Percentiles rank a stretch among this genome's conserved stretches.
These are phyloP conservation scores for Ceratobasidium sp. DNA, from an alignment of 1,284 basidiomycete genomes.

Conservation along the genomic window DNA sequence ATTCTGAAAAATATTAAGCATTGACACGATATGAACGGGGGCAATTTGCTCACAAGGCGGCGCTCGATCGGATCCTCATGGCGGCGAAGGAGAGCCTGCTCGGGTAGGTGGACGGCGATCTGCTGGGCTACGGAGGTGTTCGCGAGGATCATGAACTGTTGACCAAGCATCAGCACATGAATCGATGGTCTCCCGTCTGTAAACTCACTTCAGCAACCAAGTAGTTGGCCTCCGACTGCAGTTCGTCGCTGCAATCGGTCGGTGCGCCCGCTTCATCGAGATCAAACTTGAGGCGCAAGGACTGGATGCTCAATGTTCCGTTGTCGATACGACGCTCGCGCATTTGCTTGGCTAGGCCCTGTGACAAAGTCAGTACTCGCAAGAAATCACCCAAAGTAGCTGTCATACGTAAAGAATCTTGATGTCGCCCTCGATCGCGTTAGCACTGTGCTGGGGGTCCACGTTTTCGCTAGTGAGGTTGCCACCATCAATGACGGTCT, in stretches of 20 bases:
- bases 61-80: slow-evolving; percentile 94
- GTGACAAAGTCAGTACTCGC: slow-evolving; percentile 34
- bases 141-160: slow-evolving; percentile 90
- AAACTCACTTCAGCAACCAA: slow-evolving; percentile 86
- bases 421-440: slow-evolving; percentile 80
- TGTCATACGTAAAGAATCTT: slow-evolving; percentile 66
- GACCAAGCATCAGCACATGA: slow-evolving; percentile 23
- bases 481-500: slow-evolving; percentile 80
- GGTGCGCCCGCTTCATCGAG: slow-evolving; percentile 88
- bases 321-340: slow-evolving; percentile 79
- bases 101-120: slow-evolving; percentile 92
- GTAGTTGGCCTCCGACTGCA: slow-evolving; percentile 77
- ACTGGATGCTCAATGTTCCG: slow-evolving; percentile 82
- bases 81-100: slow-evolving; percentile 92
- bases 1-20: slow-evolving; percentile 60
- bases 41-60: slow-evolving; percentile 69
- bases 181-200: slow-evolving; percentile 40
- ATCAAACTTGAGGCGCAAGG: slow-evolving; percentile 78
- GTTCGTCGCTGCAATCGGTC: slow-evolving; percentile 76
- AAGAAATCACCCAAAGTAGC: not conserved
- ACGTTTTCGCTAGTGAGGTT: slow-evolving; percentile 65
- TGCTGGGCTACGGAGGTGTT: slow-evolving; percentile 93
- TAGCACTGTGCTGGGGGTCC: slow-evolving; percentile 65
- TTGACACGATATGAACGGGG: slow-evolving; percentile 38
- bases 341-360: slow-evolving; percentile 76